phyloP scores from a whole-genome alignment of 2,329 filamentous ascomycete genomes.

The Sclerotinia nivalis region DNA sequence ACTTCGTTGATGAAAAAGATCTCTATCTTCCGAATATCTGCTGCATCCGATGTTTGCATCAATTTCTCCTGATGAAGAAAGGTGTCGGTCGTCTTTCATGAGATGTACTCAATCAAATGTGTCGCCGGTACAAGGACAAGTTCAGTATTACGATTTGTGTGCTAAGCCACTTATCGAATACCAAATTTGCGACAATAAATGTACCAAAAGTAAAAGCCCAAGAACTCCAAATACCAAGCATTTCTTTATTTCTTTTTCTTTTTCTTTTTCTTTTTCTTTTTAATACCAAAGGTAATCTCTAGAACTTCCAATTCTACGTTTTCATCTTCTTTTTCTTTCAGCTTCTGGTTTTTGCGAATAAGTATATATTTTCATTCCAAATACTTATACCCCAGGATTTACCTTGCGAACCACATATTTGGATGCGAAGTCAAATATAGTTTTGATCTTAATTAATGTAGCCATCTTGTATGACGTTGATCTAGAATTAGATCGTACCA shows the following conservation, averaged over 20 bases:
- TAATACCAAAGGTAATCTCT: not conserved
- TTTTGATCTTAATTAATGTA: not conserved
- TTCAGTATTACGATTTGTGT: not conserved
- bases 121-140: not conserved
- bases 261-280: not conserved
- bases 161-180: not conserved
- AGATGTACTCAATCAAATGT: not conserved
- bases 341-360: not conserved
- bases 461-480: slow-evolving; percentile 11
- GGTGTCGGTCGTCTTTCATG: not conserved
- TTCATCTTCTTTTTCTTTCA: not conserved
- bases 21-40: not conserved
- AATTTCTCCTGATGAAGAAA: not conserved
- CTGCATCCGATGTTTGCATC: not conserved
- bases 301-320: not conserved
- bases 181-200: slow-evolving; percentile 21
- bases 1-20: too few species aligned
- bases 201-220: slow-evolving; percentile 4
- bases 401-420: not conserved
- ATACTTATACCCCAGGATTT: not conserved
- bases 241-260: not conserved
- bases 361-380: not conserved
- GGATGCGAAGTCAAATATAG: not conserved
- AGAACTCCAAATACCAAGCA: slow-evolving; percentile 5
- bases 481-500: slow-evolving; percentile 1